These are phyloP conservation scores for Tuber aestivum DNA, from an alignment of 495 filamentous ascomycete species.

Conservation along the genomic window DNA sequence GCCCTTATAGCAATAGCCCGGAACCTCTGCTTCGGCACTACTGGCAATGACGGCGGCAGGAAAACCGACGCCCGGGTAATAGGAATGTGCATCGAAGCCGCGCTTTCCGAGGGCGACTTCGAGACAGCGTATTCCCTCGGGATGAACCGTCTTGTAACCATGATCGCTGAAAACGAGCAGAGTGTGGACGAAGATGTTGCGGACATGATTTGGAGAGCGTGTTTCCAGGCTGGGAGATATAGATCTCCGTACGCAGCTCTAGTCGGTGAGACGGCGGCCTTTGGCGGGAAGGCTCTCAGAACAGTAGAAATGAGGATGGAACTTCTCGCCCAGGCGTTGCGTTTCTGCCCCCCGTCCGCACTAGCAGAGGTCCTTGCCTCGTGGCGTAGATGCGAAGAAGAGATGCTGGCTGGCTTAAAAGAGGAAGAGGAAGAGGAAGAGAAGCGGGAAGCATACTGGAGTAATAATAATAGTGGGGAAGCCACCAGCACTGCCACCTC, in stretches of 20 bases:
- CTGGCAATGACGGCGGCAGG: slow-evolving; percentile 33
- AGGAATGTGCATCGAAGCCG: slow-evolving; percentile 82
- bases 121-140: slow-evolving; percentile 96
- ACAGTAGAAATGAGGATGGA: slow-evolving; percentile 70
- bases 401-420: slow-evolving; percentile 62
- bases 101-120: slow-evolving; percentile 81
- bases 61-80: slow-evolving; percentile 62
- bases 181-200: slow-evolving; percentile 52
- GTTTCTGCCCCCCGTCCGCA: slow-evolving; percentile 69
- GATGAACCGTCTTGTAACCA: slow-evolving; percentile 56
- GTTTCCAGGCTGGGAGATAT: slow-evolving; percentile 79
- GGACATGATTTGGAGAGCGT: slow-evolving; percentile 83
- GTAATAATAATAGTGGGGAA: slow-evolving; percentile 26
- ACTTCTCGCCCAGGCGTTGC: slow-evolving; percentile 75
- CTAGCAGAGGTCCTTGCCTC: slow-evolving; percentile 77
- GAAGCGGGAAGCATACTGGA: slow-evolving; percentile 55
- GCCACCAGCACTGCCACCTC: slow-evolving; percentile 13
- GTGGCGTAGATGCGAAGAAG: slow-evolving; percentile 84
- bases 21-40: slow-evolving; percentile 52
- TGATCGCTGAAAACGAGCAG: slow-evolving; percentile 34
- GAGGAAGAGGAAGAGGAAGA: slow-evolving; percentile 69
- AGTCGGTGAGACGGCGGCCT: slow-evolving; percentile 45
- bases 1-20: slow-evolving; percentile 72
- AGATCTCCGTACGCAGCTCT: slow-evolving; percentile 46
- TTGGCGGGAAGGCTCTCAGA: slow-evolving; percentile 51